Evolutionary conservation across 2,329 filamentous ascomycete genomes (phyloP), one percentile per base, ranked within the genome.

Genomic region (Pseudogymnoascus sp.): DNA sequence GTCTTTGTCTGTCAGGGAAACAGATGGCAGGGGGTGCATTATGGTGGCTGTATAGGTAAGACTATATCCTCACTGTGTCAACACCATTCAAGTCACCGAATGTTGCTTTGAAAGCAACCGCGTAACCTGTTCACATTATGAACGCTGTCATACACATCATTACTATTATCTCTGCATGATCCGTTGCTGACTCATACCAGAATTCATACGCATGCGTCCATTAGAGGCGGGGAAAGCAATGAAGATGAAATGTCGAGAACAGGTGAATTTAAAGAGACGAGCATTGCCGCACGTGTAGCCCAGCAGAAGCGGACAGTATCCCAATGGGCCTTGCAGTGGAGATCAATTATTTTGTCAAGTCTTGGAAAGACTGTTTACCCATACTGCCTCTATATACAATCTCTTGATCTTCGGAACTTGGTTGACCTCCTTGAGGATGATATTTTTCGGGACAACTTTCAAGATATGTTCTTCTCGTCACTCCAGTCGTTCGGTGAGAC

Each of bases 301-400:
- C 65, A 66, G 22, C 66, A 67, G 37, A 66, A 62, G 19, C 60
- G 60, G 24, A 69, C 59, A 12, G 59, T 67, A 5, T 65, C 79
- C 62, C 82, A 82, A 73, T 87, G 84, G 82, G 83, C 84, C 1
- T 79, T 83, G 6, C 73, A 89, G 59, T 91, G 89, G 89, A 82
- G 83, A 60, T 86, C 86, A 2, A 83, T 91, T 67, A 82, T 89
- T 63, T 76, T 85, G 6, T 91, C 88, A 7, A 85, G 85, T 63
- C 74, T 87, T 46, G 83, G 81, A 24, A 75, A 78, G 66, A 89
- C 88, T 0, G 75, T 84, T 16, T 88, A 85, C 66, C 87, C 88
- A 0, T 92, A 92, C 71, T 89, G 84, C 69, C 79, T 83, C 38
- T 90, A 89, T 73, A 82, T 91, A 62, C 84, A 82, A 63, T 78